Evolutionary conservation across 352 stramenopile genomes (phyloP), one percentile per base, ranked within the genome.

Genomic region (Pythium dissimile): DNA sequence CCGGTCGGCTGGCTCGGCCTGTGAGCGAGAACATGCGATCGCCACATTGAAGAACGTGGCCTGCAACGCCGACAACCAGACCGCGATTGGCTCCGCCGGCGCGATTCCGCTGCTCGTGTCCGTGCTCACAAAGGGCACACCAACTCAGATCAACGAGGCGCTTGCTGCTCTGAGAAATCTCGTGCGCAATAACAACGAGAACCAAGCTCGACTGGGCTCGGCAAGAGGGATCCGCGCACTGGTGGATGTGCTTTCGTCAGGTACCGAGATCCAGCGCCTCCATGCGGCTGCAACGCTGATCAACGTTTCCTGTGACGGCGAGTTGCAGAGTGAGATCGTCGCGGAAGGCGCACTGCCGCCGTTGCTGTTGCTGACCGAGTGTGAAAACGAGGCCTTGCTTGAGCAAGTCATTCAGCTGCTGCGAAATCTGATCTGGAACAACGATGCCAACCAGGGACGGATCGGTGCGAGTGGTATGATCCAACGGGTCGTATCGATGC

Each of bases 1-100:
- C 2, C 49, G 58, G 24, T 42, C 52, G 27, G 43, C 49, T 5
- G 49, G 27, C 1, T 66, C 58, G 42, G 11, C 51, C 4, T 66
- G 58, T 39, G 58, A 66, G 42, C 58, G 44, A 5, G 58, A 60
- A 31, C 58, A 66, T 26, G 58, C 58, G 0, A 54, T 66, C 16
- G 49, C 58, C 13, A 60, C 58, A 30, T 34, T 66, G 13, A 66
- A 66, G 58, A 66, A 66, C 23, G 16, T 66, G 12, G 30, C 58
- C 5, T 66, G 58, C 21, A 56, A 51, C 27, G 46, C 8, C 27
- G 58, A 66, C 3, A 60, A 60, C 58, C 49, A 66, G 34, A 37
- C 50, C 2, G 9, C 28, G 0, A 60, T 66, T 32, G 34, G 49
- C 15, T 20, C 26, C 1, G 44, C 42, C 5, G 50, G 50, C 9